Evolutionary conservation across 176 grass and related monocot species (phyloP).

Genomic region (Aegilops umbellulata): DNA sequence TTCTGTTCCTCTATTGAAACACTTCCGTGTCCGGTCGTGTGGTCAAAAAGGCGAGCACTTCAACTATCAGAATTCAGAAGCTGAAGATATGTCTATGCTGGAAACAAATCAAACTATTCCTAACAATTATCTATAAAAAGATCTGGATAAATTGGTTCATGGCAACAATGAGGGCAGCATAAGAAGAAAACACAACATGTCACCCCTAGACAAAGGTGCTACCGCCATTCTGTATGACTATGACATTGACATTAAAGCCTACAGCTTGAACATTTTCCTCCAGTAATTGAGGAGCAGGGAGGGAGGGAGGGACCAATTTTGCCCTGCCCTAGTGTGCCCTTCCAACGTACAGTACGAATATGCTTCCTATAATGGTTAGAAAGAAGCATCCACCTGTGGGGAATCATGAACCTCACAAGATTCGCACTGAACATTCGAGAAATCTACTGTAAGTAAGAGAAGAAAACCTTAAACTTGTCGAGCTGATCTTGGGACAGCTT

Average conservation of each 20-base stretch:
- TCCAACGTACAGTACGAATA: neutral
- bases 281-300: neutral
- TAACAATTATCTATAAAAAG: neutral
- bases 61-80: neutral
- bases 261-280: neutral
- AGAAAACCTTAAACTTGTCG: slow-evolving; percentile 70
- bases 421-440: neutral
- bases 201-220: neutral
- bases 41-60: neutral
- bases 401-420: neutral
- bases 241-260: neutral
- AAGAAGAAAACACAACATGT: neutral
- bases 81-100: neutral
- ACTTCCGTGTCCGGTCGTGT: neutral
- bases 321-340: neutral
- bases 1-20: neutral
- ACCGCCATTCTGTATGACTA: neutral
- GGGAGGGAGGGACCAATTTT: neutral
- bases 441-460: slow-evolving; percentile 4
- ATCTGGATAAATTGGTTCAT: neutral
- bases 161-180: neutral
- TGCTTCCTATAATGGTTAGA: neutral
- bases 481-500: slow-evolving; percentile 60
- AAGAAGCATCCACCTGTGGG: neutral
- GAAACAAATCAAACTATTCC: neutral